These are phyloP conservation scores for Plasmodium gaboni DNA, from an alignment of 169 alveolate species.

Conservation along the genomic window DNA sequence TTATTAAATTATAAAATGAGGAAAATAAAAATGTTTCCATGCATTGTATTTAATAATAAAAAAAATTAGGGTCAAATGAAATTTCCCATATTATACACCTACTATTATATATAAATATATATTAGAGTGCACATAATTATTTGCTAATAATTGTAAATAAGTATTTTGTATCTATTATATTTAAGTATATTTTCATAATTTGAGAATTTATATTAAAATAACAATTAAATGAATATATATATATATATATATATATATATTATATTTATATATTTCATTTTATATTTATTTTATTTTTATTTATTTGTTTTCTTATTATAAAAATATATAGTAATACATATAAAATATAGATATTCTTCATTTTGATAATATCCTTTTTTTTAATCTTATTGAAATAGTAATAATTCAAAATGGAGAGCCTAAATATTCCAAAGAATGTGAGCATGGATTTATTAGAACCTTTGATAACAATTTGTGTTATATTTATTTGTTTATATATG, in stretches of 20 bases:
- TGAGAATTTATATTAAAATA: no score
- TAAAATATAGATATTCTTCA: not conserved
- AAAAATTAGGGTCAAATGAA: no score
- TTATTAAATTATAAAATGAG: no score
- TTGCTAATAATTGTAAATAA: no score
- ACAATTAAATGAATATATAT: not conserved
- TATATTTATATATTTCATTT: not conserved
- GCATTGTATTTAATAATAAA: no score
- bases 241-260: not conserved
- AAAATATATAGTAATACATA: not conserved
- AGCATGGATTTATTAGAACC: conserved; percentile 50
- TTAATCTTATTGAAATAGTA: not conserved
- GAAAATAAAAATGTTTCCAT: no score
- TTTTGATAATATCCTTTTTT: not conserved
- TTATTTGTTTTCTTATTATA: conserved; percentile 1
- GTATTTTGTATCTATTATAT: no score
- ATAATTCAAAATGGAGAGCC: conserved; percentile 23
- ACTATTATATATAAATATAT: no score
- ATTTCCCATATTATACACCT: no score
- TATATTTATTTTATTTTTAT: not conserved
- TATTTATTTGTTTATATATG: conserved; percentile 63
- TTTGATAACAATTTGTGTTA: conserved; percentile 38
- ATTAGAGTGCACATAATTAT: no score
- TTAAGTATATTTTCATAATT: no score
- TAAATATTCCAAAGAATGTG: conserved; percentile 13